Conservation (phyloP, 2,329 filamentous ascomycete species). For the Fusarium algeriense region DNA sequence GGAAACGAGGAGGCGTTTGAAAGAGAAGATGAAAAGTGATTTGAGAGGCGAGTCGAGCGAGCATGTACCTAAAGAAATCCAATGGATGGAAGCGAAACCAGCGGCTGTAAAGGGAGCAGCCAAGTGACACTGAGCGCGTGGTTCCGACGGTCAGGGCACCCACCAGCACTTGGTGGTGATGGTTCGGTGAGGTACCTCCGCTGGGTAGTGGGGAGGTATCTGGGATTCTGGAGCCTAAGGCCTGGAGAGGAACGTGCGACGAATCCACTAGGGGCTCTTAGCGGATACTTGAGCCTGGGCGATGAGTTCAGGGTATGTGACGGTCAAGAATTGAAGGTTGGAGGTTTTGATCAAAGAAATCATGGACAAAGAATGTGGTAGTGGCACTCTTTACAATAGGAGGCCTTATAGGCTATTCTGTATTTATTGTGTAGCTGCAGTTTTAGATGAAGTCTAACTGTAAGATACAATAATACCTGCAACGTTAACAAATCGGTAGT, state of each 20-base stretch:
- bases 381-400: background rate
- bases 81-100: conserved; percentile 8
- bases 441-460: background rate
- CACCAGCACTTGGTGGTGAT: background rate
- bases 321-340: conserved; percentile 12
- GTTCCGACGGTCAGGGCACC: conserved; percentile 24
- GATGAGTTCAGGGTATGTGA: conserved; percentile 25
- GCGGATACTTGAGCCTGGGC: conserved; percentile 23
- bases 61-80: conserved; percentile 6
- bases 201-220: conserved; percentile 20
- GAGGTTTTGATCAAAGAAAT: background rate
- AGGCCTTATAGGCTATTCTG: background rate
- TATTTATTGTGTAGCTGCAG: background rate
- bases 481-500: background rate
- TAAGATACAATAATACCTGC: background rate
- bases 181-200: conserved; percentile 18
- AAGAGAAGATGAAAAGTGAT: conserved; percentile 20
- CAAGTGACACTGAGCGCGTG: conserved; percentile 41
- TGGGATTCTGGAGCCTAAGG: background rate
- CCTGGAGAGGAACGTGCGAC: conserved; percentile 26
- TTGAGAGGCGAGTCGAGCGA: conserved; percentile 1
- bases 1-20: conserved; percentile 24
- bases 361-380: background rate
- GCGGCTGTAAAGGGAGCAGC: conserved; percentile 13
- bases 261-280: conserved; percentile 28